Evolutionary conservation across 768 basidiomycete genomes (phyloP), one percentile per base, ranked within the genome.

Genomic region (Dacryopinax spathularia): DNA sequence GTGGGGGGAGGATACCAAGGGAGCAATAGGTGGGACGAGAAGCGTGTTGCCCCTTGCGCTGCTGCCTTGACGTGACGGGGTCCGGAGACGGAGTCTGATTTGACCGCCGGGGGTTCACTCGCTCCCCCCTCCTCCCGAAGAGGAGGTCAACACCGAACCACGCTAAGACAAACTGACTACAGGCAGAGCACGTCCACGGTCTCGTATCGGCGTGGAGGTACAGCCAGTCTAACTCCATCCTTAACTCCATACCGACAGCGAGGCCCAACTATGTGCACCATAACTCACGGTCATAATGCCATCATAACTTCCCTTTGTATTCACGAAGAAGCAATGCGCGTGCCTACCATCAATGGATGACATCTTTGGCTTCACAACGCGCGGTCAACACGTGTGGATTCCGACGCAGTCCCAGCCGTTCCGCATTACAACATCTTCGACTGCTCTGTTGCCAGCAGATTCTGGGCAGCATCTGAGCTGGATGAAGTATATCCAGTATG

Each of bases 1-100:
- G 43, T 12, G 25, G 43, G 29, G 22, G 48, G 18, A 29, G 36
- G 43, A 20, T 15, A 56, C 25, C 25, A 31, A 20, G 48, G 48
- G 20, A 48, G 66, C 63, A 29, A 41, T 25, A 56, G 48, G 48
- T 56, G 48, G 25, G 22, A 31, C 22, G 48, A 56, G 48, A 56
- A 56, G 48, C 48, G 48, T 56, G 48, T 56, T 25, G 25, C 48
- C 48, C n/a, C 48, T 56, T 56, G 48, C 48, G 25, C 31, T 56
- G 48, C n/a, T n/a, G 25, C 36, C 48, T 56, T 56, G 48, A 56
- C 48, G 29, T 56, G 48, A 56, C 9, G 48, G 48, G 9, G 48
- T 56, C 48, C 43, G 25, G 48, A 56, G 25, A 31, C 48, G 48
- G 48, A 56, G 48, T 29, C 48, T 56, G 48, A 56, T 56, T 56